phyloP scores from a whole-genome alignment of 768 basidiomycete genomes.

The Naematelia aurantialba region DNA sequence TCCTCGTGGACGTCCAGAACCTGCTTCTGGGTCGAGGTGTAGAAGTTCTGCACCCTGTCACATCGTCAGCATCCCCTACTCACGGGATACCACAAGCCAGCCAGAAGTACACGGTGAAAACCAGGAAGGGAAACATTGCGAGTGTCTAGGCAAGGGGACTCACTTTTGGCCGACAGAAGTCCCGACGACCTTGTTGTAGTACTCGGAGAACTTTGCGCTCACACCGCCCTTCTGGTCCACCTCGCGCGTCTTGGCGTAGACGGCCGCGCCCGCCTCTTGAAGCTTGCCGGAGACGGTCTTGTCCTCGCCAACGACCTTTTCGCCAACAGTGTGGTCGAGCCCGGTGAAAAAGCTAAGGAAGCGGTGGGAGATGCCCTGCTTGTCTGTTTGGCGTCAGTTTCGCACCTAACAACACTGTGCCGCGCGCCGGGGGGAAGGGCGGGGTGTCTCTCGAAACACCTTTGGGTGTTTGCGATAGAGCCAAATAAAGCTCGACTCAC shows the following conservation, averaged over 20 bases:
- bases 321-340: slow-evolving; percentile 68
- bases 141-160: too few relatives aligned
- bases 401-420: too few relatives aligned
- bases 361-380: slow-evolving; percentile 80
- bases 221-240: slow-evolving; percentile 80
- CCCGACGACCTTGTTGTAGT: slow-evolving; percentile 58
- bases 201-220: slow-evolving; percentile 63
- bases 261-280: slow-evolving; percentile 62
- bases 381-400: slow-evolving; percentile 60
- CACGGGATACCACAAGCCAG: too few relatives aligned
- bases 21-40: slow-evolving; percentile 83
- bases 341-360: slow-evolving; percentile 75
- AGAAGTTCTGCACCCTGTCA: slow-evolving; percentile 63
- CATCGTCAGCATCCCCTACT: not conserved
- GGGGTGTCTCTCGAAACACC: not conserved
- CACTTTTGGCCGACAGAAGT: slow-evolving; percentile 69
- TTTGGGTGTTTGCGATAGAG: too few relatives aligned
- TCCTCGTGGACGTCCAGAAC: slow-evolving; percentile 89
- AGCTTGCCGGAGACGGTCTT: slow-evolving; percentile 75
- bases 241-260: slow-evolving; percentile 65
- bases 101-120: too few relatives aligned
- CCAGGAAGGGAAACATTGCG: too few relatives aligned
- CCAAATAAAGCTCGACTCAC: slow-evolving; percentile 32
- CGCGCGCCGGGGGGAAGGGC: too few relatives aligned
- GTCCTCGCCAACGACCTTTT: slow-evolving; percentile 69